Evolutionary conservation across 2,329 filamentous ascomycete species (phyloP).

Genomic region (Aspergillus sp.): DNA sequence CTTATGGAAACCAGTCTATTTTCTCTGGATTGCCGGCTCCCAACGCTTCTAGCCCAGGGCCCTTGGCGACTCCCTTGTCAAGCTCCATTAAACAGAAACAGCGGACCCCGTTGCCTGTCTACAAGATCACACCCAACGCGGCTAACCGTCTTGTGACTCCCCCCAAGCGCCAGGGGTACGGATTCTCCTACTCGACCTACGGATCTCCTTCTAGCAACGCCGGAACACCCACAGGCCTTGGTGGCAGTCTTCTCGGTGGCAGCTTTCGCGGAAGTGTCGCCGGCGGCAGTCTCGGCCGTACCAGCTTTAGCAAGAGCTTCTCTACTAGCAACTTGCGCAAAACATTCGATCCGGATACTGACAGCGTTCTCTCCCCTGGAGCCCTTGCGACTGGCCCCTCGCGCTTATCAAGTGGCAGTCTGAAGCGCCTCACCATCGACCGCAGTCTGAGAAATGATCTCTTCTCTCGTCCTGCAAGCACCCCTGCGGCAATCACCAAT

Average conservation of each 20-base stretch:
- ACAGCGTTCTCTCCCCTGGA: slow-evolving; percentile 81
- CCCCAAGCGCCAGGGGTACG: slow-evolving; percentile 76
- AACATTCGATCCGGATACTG: slow-evolving; percentile 70
- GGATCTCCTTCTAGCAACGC: slow-evolving; percentile 71
- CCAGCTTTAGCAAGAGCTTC: slow-evolving; percentile 79
- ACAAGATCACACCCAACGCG: slow-evolving; percentile 80
- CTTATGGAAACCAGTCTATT: slow-evolving; percentile 84
- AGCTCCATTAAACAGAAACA: slow-evolving; percentile 74
- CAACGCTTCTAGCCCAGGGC: slow-evolving; percentile 70
- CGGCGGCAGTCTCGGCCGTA: slow-evolving; percentile 56
- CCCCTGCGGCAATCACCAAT: slow-evolving; percentile 34
- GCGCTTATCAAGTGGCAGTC: slow-evolving; percentile 64
- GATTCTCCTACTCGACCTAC: slow-evolving; percentile 90
- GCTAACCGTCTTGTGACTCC: slow-evolving; percentile 78
- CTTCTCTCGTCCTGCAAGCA: slow-evolving; percentile 46
- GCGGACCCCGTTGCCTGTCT: slow-evolving; percentile 76
- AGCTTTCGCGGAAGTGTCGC: slow-evolving; percentile 36
- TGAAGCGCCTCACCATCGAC: slow-evolving; percentile 93
- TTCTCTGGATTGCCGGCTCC: slow-evolving; percentile 70
- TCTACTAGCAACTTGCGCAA: slow-evolving; percentile 83
- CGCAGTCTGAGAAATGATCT: slow-evolving; percentile 71
- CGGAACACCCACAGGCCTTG: slow-evolving; percentile 67
- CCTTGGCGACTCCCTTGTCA: slow-evolving; percentile 84
- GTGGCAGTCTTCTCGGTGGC: slow-evolving; percentile 59
- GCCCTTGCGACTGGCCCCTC: slow-evolving; percentile 72